These are phyloP conservation scores for Cercospora sesami DNA, from an alignment of 2,329 filamentous ascomycete species.

Conservation along the genomic window DNA sequence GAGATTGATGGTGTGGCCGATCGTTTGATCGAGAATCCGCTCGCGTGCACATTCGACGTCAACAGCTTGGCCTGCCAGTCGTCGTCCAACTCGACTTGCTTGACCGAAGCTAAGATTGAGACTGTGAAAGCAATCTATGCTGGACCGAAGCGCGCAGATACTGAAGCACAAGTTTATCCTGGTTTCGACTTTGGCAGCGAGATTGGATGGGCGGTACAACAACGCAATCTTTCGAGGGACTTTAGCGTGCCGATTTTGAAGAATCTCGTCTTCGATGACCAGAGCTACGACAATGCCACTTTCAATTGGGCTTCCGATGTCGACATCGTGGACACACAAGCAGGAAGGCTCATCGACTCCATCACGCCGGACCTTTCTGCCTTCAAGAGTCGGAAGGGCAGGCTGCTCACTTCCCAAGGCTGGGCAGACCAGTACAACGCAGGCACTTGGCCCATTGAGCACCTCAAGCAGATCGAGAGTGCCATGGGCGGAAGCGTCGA, in stretches of 20 bases:
- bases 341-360: conserved; percentile 43
- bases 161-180: conserved; percentile 40
- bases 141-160: conserved; percentile 33
- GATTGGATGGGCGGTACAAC: conserved; percentile 41
- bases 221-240: conserved; percentile 38
- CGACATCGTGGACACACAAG: conserved; percentile 36
- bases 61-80: conserved; percentile 35
- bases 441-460: conserved; percentile 42
- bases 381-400: conserved; percentile 40
- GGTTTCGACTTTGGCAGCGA: conserved; percentile 46
- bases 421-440: conserved; percentile 44
- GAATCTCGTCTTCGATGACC: conserved; percentile 45
- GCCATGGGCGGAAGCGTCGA: conserved; percentile 31
- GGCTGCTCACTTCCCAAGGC: conserved; percentile 44
- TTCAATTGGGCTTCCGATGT: conserved; percentile 46
- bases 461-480: conserved; percentile 36
- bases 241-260: conserved; percentile 46
- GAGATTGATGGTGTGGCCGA: conserved; percentile 43
- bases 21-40: conserved; percentile 44
- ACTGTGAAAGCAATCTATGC: conserved; percentile 40
- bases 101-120: conserved; percentile 38
- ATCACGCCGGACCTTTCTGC: conserved; percentile 37
- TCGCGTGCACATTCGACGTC: conserved; percentile 42
- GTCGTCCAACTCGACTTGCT: conserved; percentile 30
- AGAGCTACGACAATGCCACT: conserved; percentile 38